Conservation (phyloP, 192 early-diverging fungal species). For the Phycomyces blakesleeanus region DNA sequence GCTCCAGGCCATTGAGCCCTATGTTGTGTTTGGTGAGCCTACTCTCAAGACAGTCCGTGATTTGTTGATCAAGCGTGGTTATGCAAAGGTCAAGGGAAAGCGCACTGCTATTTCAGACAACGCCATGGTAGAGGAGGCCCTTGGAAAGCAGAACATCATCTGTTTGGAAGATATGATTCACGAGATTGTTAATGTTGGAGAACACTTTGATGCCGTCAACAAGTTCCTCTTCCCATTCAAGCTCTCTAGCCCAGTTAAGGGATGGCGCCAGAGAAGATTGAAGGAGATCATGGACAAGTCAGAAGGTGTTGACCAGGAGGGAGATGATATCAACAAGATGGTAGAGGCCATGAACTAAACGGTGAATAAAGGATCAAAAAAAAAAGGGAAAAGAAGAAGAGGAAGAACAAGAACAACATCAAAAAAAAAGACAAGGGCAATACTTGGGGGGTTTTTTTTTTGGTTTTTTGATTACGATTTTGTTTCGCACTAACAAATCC, state of each 20-base stretch:
- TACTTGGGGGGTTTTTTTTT: background rate
- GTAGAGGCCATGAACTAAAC: conserved; percentile 19
- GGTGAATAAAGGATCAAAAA: background rate
- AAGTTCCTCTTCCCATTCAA: conserved; percentile 13
- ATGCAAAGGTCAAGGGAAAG: conserved; percentile 12
- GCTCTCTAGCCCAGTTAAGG: conserved; percentile 15
- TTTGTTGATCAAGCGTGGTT: conserved; percentile 22
- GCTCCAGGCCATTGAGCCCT: conserved; percentile 15
- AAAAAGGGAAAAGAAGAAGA: background rate
- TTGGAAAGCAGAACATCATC: conserved; percentile 19
- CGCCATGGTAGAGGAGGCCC: conserved; percentile 21
- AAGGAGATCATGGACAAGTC: conserved; percentile 2
- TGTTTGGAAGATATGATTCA: conserved; percentile 35
- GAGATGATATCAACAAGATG: conserved; percentile 23
- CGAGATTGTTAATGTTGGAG: conserved; percentile 17
- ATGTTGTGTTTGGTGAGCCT: conserved; percentile 18
- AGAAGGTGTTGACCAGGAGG: conserved; percentile 2
- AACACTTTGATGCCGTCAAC: conserved; percentile 10
- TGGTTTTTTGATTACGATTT: background rate
- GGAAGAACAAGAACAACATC: too few relatives aligned
- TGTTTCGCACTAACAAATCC: too few relatives aligned
- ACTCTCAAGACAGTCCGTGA: conserved; percentile 21
- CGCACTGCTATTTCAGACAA: conserved; percentile 28
- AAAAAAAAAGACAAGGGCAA: background rate
- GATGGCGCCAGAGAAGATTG: conserved; percentile 19